Base-by-base conservation (phyloP, 345 rosid species). In the Heritiera littoralis region DNA sequence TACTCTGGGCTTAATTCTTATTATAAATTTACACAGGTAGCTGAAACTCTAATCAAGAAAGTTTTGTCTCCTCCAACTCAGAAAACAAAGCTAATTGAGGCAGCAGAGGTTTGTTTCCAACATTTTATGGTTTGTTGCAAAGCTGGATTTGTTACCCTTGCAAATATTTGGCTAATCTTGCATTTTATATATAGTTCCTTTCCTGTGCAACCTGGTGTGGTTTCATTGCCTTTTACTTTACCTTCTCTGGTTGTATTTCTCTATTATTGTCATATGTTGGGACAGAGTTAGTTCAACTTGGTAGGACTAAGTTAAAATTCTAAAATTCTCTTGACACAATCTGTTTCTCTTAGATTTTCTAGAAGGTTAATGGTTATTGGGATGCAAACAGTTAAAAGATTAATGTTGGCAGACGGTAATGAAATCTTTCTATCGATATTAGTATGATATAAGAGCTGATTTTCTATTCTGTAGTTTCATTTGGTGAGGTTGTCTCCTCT, bases 11-110 rank as follows among this genome's bases (percentile, higher is more conserved):
- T 73, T 75, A 0, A 51, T 64, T 3, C 52, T 73, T 45, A 48
- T 68, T 64, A n/a, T 78, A 77, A 72, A 79, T 81, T 72, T 67
- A 83, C 38, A 35, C 87, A 94, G 98, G 90, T 94, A 73, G 98
- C 95, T 69, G 95, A 90, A 87, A 90, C 90, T 32, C 74, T 94
- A 86, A 86, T 90, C 23, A 89, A 84, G 80, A 94, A 85, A 84
- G 92, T 94, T 67, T 83, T 90, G 84, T 97, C 97, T 60, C 97
- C 97, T 60, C 87, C 97, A 20, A 79, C 87, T 51, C 97, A 93
- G 90, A 93, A 90, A 87, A 90, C 95, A 70, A 89, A 87, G 61
- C 90, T 93, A 66, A 74, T 93, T 8, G 85, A 86, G 58, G 95
- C 95, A 63, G 61, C 83, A 41, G 98, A 93, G 98, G 98, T 92